These are phyloP conservation scores for Tulasnella sp. DNA, from an alignment of 768 basidiomycete genomes.

Conservation along the genomic window DNA sequence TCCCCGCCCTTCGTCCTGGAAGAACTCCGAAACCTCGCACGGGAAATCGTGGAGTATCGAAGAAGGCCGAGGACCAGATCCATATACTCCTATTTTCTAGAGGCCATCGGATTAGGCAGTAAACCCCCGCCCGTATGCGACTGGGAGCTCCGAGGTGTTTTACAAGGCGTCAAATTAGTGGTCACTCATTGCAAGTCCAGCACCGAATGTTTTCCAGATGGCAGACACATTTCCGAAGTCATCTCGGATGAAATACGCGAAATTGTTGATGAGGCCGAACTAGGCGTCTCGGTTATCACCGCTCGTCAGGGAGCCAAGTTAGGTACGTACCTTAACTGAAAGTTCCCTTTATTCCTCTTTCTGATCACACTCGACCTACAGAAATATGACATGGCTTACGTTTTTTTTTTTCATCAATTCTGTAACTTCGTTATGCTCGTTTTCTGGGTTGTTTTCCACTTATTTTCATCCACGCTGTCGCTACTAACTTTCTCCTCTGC, in stretches of 20 bases:
- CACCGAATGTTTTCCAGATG: slow-evolving; percentile 30
- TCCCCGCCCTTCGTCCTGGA: slow-evolving; percentile 63
- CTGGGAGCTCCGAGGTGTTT: slow-evolving; percentile 14
- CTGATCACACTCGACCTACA: too few relatives aligned
- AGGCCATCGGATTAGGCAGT: slow-evolving; percentile 1
- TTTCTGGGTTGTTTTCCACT: too few relatives aligned
- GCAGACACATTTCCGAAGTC: slow-evolving; percentile 41
- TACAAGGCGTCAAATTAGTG: slow-evolving; percentile 37
- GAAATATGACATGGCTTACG: too few relatives aligned
- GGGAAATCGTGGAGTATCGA: slow-evolving; percentile 38
- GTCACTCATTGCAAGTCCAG: slow-evolving; percentile 83
- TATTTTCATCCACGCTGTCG: too few relatives aligned
- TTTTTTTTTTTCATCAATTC: too few relatives aligned
- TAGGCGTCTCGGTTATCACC: slow-evolving; percentile 59
- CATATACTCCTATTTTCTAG: slow-evolving; percentile 25
- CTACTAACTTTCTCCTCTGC: too few relatives aligned
- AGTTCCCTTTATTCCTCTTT: too few relatives aligned
- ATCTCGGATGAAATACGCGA: slow-evolving; percentile 62
- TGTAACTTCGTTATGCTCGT: too few relatives aligned
- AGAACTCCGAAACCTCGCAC: slow-evolving; percentile 60
- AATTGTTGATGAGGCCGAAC: slow-evolving; percentile 43
- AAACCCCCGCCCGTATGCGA: not conserved
- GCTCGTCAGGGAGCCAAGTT: slow-evolving; percentile 74
- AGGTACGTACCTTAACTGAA: too few relatives aligned
- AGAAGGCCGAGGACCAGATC: slow-evolving; percentile 26